phyloP scores from a whole-genome alignment of 345 rosid genomes.

The Crucihimalaya himalaica region DNA sequence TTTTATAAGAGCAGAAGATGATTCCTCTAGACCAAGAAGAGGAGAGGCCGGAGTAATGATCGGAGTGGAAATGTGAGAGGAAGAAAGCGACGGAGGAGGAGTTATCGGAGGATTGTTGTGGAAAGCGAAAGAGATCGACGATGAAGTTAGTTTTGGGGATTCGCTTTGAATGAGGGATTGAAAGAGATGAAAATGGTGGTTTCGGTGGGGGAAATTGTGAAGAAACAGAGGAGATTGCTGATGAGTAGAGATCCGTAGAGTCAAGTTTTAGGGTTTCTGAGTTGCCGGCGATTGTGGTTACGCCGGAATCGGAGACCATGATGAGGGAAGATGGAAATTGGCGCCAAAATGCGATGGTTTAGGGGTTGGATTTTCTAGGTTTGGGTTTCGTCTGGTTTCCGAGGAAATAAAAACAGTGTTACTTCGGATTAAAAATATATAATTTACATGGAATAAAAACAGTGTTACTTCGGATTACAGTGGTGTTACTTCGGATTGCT shows the following conservation, averaged over 20 bases:
- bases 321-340: constrained; percentile 1
- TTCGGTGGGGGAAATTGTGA: constrained; percentile 24
- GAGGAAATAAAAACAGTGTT: no score
- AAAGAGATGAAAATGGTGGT: constrained; percentile 36
- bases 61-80: constrained; percentile 94
- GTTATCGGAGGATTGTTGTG: constrained; percentile 40
- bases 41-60: constrained; percentile 79
- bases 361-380: not conserved
- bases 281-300: not conserved
- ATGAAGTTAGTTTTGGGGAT: constrained; percentile 80
- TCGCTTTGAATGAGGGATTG: constrained; percentile 57
- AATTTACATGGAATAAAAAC: no score
- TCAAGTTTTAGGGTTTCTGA: constrained; percentile 50
- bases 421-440: no score
- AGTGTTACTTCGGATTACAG: no score
- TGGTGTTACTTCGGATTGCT: no score
- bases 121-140: constrained; percentile 72
- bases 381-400: not conserved
- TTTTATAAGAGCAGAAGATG: constrained; percentile 67
- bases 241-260: constrained; percentile 54
- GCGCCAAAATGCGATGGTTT: constrained; percentile 22
- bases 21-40: constrained; percentile 76
- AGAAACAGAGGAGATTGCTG: constrained; percentile 43
- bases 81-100: constrained; percentile 57
- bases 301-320: constrained; percentile 32